Evolutionary conservation across 1,284 basidiomycete genomes (phyloP).

Genomic region (Hymenochaete sp.): DNA sequence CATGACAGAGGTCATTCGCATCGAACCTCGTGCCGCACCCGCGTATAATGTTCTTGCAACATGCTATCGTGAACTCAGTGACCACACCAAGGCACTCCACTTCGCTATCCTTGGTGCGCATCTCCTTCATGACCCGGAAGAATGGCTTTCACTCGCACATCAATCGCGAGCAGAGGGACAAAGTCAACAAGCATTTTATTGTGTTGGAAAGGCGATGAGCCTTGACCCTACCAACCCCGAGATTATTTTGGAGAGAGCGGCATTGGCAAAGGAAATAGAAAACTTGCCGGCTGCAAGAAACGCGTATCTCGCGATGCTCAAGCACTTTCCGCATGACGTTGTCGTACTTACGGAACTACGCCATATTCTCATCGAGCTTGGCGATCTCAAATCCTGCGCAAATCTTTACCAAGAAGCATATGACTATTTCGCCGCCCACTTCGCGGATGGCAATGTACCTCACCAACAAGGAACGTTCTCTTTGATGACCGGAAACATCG

Average conservation of each 20-base stretch:
- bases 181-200: conserved; percentile 85
- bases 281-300: conserved; percentile 65
- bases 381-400: conserved; percentile 57
- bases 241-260: conserved; percentile 86
- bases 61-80: conserved; percentile 63
- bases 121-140: conserved; percentile 74
- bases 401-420: conserved; percentile 58
- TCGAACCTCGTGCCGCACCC: conserved; percentile 77
- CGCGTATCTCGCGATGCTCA: conserved; percentile 70
- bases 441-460: conserved; percentile 27
- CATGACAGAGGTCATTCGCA: conserved; percentile 88
- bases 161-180: conserved; percentile 69
- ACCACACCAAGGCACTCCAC: conserved; percentile 69
- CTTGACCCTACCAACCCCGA: conserved; percentile 77
- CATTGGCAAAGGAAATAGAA: conserved; percentile 70
- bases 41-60: conserved; percentile 86
- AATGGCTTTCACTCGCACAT: conserved; percentile 76
- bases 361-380: conserved; percentile 65
- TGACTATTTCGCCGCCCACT: conserved; percentile 28
- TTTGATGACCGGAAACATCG: conserved; percentile 30
- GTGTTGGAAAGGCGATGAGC: conserved; percentile 77
- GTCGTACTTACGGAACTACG: conserved; percentile 75
- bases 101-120: conserved; percentile 87
- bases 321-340: conserved; percentile 73
- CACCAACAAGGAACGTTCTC: too few relatives aligned